These are phyloP conservation scores for Arachis hypogaea DNA, from an alignment of 306 rosid species.

Conservation along the genomic window DNA sequence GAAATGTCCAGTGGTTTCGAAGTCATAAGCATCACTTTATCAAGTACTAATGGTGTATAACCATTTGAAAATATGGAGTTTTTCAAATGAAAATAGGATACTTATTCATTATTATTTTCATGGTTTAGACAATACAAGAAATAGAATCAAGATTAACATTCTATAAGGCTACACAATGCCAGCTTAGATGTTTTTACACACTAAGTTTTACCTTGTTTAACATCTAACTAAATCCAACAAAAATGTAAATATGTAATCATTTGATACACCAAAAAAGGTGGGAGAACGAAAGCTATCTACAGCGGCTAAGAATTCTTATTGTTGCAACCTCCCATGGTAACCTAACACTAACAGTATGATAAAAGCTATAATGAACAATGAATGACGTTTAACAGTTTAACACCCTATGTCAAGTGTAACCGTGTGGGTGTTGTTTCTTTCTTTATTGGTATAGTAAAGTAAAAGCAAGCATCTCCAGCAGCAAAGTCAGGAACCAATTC, in stretches of 20 bases:
- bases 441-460: background rate
- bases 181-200: slow-evolving; percentile 6
- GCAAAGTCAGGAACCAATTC: slow-evolving; percentile 27
- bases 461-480: slow-evolving; percentile 14
- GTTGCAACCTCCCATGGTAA: slow-evolving; percentile 2
- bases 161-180: background rate
- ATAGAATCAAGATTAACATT: background rate
- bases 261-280: background rate
- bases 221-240: slow-evolving; percentile 22
- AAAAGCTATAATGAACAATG: slow-evolving; percentile 25
- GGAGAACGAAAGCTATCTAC: slow-evolving; percentile 22
- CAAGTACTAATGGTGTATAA: no score
- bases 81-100: no score
- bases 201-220: slow-evolving; percentile 1
- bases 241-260: background rate
- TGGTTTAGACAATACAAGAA: background rate
- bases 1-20: no score
- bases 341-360: background rate
- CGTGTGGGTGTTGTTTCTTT: background rate
- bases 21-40: no score
- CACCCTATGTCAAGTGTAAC: slow-evolving; percentile 21
- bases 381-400: slow-evolving; percentile 34
- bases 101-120: background rate
- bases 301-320: background rate
- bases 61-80: no score